Evolutionary conservation across 2,329 filamentous ascomycete genomes (phyloP).

Genomic region (Ophiostoma angusticollis): DNA sequence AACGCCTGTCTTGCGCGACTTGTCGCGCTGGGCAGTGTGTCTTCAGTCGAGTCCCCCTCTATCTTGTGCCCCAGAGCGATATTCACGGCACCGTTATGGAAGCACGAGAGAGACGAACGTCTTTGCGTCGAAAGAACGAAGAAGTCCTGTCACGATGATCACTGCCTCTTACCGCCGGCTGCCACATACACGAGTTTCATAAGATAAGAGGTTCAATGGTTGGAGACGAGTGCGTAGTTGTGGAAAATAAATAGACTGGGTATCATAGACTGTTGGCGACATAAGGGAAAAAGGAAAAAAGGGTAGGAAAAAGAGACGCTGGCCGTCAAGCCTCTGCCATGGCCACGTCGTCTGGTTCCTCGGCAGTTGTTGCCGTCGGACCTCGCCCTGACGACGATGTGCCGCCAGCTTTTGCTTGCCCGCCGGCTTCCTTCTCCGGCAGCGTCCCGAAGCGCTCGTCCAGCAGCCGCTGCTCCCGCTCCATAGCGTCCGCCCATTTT

Average conservation of each 20-base stretch:
- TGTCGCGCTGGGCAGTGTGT: not conserved
- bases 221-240: no score
- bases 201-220: no score
- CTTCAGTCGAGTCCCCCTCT: slow-evolving; percentile 55
- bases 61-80: slow-evolving; percentile 56
- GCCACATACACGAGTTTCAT: slow-evolving; percentile 41
- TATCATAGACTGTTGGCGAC: no score
- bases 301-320: no score
- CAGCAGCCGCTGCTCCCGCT: slow-evolving; percentile 17
- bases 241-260: not conserved
- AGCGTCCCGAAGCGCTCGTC: slow-evolving; percentile 11
- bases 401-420: not conserved
- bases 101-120: slow-evolving; percentile 44
- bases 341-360: not conserved
- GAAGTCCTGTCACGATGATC: slow-evolving; percentile 46
- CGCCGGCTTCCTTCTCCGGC: not conserved
- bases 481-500: slow-evolving; percentile 13
- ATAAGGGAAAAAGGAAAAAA: no score
- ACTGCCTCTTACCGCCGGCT: slow-evolving; percentile 61
- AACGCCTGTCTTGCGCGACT: slow-evolving; percentile 20
- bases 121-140: slow-evolving; percentile 16
- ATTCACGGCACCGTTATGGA: slow-evolving; percentile 53
- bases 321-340: not conserved
- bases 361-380: not conserved
- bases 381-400: no score